Percentiles rank a stretch among this genome's conserved stretches.
Evolutionary conservation across 1,139 yeast genomes (phyloP).

Genomic region (Scheffersomyces parashehatae): DNA sequence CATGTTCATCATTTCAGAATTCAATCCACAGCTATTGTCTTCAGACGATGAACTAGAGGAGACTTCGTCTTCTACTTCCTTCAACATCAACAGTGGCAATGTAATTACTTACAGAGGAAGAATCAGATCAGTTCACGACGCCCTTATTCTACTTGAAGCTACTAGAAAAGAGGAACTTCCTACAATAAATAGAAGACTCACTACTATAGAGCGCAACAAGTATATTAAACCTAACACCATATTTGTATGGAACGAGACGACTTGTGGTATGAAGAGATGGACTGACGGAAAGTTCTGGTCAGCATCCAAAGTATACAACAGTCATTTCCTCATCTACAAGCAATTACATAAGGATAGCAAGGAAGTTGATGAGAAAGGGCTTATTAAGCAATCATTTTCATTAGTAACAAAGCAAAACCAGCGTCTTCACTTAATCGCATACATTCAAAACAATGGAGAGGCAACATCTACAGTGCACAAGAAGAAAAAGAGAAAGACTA

Average conservation of each 20-base stretch:
- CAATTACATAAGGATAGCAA: conserved; percentile 49
- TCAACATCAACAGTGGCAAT: conserved; percentile 3
- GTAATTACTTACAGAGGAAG: conserved; percentile 66
- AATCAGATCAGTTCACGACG: conserved; percentile 58
- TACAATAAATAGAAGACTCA: conserved; percentile 56
- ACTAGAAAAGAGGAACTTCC: conserved; percentile 59
- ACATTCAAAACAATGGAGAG: conserved; percentile 18
- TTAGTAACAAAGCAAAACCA: conserved; percentile 49
- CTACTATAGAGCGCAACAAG: conserved; percentile 12
- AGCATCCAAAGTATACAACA: conserved; percentile 63
- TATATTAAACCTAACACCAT: conserved; percentile 59
- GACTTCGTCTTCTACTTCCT: conserved; percentile 2
- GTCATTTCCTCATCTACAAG: conserved; percentile 58
- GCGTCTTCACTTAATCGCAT: conserved; percentile 58
- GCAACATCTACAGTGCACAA: background rate
- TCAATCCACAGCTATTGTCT: conserved; percentile 9
- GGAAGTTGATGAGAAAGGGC: conserved; percentile 43
- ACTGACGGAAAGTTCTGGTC: conserved; percentile 76
- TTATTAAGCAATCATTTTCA: conserved; percentile 60
- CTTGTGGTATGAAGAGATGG: conserved; percentile 75
- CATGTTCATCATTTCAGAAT: conserved; percentile 19
- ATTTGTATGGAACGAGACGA: conserved; percentile 71
- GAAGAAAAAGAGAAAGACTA: background rate
- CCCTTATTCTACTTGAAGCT: conserved; percentile 66
- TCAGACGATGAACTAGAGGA: conserved; percentile 2